Evolutionary conservation across 768 basidiomycete species (phyloP).

Genomic region (Russula virescens): DNA sequence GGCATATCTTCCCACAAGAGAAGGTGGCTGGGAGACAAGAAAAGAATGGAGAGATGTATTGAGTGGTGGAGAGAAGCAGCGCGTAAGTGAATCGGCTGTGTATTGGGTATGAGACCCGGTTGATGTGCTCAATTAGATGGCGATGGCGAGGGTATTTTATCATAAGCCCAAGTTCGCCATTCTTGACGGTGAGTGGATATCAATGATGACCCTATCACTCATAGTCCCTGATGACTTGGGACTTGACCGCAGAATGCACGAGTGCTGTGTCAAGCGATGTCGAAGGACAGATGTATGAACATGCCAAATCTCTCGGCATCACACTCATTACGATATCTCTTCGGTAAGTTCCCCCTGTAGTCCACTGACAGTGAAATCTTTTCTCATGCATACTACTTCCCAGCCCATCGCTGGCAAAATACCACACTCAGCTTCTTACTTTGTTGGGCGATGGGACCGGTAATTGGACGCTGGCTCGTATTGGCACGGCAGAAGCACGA

Average conservation of each 20-base stretch:
- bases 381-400: constrained; percentile 1
- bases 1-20: constrained; percentile 76
- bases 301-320: constrained; percentile 81
- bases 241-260: constrained; percentile 65
- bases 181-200: constrained; percentile 61
- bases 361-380: neutral
- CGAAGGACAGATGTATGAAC: constrained; percentile 93
- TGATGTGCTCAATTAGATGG: constrained; percentile 52
- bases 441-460: constrained; percentile 67
- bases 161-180: constrained; percentile 79
- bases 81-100: constrained; percentile 40
- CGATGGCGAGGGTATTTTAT: constrained; percentile 89
- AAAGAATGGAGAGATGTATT: constrained; percentile 97
- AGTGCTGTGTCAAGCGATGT: constrained; percentile 95
- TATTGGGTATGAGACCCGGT: neutral
- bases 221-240: constrained; percentile 13
- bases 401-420: constrained; percentile 80
- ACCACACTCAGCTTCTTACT: constrained; percentile 83
- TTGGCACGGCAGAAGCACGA: constrained; percentile 69
- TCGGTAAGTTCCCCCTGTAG: constrained; percentile 42
- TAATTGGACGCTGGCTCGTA: constrained; percentile 61
- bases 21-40: constrained; percentile 82
- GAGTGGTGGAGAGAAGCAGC: constrained; percentile 95
- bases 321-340: constrained; percentile 91
- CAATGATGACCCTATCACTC: neutral